Evolutionary conservation across 345 rosid species (phyloP).

Genomic region (Theobroma cacao): DNA sequence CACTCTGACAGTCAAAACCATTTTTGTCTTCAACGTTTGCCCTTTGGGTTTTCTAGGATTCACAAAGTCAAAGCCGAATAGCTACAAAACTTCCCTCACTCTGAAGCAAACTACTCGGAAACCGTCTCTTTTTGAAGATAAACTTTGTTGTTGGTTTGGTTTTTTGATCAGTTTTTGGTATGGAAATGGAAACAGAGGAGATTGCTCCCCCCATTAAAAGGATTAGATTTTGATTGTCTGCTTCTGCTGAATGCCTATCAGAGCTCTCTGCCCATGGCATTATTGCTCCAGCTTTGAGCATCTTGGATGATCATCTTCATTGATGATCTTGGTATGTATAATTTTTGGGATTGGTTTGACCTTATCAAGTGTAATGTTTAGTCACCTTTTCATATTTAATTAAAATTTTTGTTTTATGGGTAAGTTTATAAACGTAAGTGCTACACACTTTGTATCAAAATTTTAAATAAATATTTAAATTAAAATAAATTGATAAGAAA

Average conservation of each 20-base stretch:
- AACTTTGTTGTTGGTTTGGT: background rate
- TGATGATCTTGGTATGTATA: background rate
- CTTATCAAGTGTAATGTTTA: background rate
- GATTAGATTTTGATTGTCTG: conserved; percentile 12
- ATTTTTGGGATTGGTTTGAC: background rate
- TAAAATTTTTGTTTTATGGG: too few species aligned
- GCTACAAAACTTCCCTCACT: conserved; percentile 53
- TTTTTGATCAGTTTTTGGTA: background rate
- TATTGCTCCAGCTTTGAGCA: background rate
- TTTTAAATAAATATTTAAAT: too few species aligned
- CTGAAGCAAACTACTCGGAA: conserved; percentile 37
- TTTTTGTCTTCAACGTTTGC: conserved; percentile 14
- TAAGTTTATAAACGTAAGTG: too few species aligned
- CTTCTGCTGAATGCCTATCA: conserved; percentile 1
- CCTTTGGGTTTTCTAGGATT: conserved; percentile 14
- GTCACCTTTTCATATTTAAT: too few species aligned
- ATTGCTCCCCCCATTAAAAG: background rate
- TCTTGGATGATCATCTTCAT: background rate
- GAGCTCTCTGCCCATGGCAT: background rate
- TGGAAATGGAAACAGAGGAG: background rate
- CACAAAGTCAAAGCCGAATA: conserved; percentile 66
- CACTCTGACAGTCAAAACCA: conserved; percentile 60
- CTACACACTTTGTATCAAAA: too few species aligned
- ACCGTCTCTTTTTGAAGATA: background rate
- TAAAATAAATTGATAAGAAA: too few species aligned